A percentile compares a stretch with the other conserved stretches of the same genome.
These are phyloP conservation scores for Mastigamoeba balamuthi DNA, from an alignment of 78 protist species.

Conservation along the genomic window DNA sequence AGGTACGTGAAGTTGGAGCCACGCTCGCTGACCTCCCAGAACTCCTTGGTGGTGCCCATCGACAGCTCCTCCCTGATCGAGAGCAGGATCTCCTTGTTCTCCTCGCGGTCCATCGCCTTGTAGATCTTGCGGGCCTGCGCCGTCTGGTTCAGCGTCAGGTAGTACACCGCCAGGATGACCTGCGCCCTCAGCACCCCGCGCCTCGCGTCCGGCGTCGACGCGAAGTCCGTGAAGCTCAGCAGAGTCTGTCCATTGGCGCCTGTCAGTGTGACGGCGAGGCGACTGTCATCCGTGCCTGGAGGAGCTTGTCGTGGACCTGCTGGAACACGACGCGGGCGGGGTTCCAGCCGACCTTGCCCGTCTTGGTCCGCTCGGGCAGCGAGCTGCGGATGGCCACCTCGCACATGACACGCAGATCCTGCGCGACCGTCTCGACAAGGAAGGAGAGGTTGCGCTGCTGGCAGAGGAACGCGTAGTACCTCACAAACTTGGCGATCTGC, in stretches of 20 bases:
- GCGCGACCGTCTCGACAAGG: not conserved
- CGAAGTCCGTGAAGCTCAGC: no score
- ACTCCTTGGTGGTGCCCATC: not conserved
- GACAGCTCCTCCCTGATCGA: not conserved
- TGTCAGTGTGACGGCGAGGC: not conserved
- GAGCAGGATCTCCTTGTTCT: not conserved
- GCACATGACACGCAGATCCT: not conserved
- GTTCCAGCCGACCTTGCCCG: not conserved
- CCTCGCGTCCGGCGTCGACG: no score
- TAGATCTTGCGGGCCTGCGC: not conserved
- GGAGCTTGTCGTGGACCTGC: not conserved
- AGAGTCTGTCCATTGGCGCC: no score
- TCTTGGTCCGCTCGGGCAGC: no score
- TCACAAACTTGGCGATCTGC: not conserved
- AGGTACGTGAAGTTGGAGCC: not conserved
- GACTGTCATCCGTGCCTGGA: not conserved
- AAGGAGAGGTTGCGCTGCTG: not conserved
- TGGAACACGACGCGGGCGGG: not conserved
- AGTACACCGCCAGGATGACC: not conserved
- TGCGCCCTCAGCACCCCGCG: not conserved
- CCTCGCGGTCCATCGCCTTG: no score
- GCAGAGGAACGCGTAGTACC: not conserved
- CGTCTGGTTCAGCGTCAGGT: not conserved
- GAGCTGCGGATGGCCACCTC: not conserved
- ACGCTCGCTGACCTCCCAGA: constrained; percentile 10